phyloP scores from a whole-genome alignment of 192 early-diverging fungal genomes.

The Coemansia sp. region DNA sequence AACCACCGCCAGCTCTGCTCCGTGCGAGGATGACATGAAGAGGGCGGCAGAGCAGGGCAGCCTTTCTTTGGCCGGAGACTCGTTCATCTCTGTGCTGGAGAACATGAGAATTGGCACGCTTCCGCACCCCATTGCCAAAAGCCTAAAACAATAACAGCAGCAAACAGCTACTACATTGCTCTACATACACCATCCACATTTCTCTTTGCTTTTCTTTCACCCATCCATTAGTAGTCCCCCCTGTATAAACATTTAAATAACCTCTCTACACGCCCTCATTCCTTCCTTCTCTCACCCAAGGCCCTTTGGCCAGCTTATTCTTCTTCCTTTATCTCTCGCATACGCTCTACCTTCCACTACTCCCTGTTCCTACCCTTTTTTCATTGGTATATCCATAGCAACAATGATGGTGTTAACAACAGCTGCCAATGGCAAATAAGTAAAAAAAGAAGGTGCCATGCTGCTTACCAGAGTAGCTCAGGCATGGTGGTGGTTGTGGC shows the following conservation, averaged over 20 bases:
- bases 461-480: too few relatives aligned
- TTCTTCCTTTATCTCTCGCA: background rate
- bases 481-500: constrained; percentile 9
- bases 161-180: too few relatives aligned
- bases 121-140: background rate
- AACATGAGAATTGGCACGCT: constrained; percentile 16
- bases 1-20: background rate
- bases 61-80: background rate
- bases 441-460: too few relatives aligned
- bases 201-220: too few relatives aligned
- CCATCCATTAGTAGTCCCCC: too few relatives aligned
- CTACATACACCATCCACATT: too few relatives aligned
- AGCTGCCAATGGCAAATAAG: too few relatives aligned
- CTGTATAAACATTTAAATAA: too few relatives aligned
- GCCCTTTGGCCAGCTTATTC: background rate
- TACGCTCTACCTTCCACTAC: background rate
- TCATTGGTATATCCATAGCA: background rate
- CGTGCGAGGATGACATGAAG: background rate
- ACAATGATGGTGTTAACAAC: too few relatives aligned
- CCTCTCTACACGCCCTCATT: too few relatives aligned
- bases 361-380: background rate
- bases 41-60: background rate
- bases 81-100: constrained; percentile 16
- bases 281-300: too few relatives aligned
- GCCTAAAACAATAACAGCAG: background rate